Conservation (phyloP, 1,284 basidiomycete genomes). For the Ceratorhiza oryzae-sativae region DNA sequence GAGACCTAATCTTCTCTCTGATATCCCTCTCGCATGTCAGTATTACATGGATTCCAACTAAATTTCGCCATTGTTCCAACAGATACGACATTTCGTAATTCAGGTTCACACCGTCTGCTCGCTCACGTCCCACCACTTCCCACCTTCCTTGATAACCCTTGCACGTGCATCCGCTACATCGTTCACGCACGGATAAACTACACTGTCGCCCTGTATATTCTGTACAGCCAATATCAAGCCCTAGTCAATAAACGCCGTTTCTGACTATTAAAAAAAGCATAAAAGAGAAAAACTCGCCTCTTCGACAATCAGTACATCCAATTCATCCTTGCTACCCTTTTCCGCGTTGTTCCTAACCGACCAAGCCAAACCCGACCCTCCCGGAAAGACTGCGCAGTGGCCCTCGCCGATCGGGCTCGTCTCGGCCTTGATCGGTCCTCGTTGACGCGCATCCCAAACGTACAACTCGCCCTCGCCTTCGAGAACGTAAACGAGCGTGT, state of each 20-base stretch:
- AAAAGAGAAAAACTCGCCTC: conserved; percentile 14
- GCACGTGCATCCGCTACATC: conserved; percentile 32
- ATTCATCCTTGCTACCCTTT: conserved; percentile 27
- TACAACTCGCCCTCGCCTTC: conserved; percentile 13
- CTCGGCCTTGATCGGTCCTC: conserved; percentile 5
- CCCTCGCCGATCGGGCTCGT: conserved; percentile 16
- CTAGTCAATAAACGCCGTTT: conserved; percentile 17
- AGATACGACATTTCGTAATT: background rate
- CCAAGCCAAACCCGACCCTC: conserved; percentile 30
- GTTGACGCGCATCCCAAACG: conserved; percentile 23
- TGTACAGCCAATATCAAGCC: background rate
- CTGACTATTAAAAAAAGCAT: background rate
- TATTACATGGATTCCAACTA: background rate
- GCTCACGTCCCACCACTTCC: conserved; percentile 22
- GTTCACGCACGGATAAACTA: conserved; percentile 18
- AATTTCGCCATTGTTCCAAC: background rate
- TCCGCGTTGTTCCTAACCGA: conserved; percentile 5
- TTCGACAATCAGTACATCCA: conserved; percentile 34
- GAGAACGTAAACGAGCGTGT: conserved; percentile 26
- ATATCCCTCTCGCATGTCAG: background rate
- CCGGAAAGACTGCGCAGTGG: conserved; percentile 28
- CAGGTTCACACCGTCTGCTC: background rate
- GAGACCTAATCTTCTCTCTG: conserved; percentile 37
- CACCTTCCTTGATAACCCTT: conserved; percentile 14
- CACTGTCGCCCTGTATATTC: conserved; percentile 23